A percentile compares a stretch with the other conserved stretches of the same genome.
Conservation (phyloP, 2,329 filamentous ascomycete species). For the Claviceps capensis region DNA sequence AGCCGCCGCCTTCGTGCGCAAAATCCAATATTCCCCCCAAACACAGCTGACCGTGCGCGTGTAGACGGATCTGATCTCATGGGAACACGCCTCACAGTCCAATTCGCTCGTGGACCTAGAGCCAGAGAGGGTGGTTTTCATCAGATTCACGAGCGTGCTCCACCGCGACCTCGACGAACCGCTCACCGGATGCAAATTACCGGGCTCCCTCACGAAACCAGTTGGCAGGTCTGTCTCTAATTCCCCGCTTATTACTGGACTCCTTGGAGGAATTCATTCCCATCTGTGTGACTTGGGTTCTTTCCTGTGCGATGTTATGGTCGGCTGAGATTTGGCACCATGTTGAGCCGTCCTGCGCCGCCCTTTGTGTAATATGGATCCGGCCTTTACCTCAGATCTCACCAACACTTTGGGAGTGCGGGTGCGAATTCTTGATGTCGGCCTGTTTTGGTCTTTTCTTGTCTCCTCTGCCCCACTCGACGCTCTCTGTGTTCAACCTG, state of each 20-base stretch:
- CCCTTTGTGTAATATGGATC: slow-evolving; percentile 7
- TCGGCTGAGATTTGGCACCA: slow-evolving; percentile 9
- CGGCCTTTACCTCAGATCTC: slow-evolving; percentile 15
- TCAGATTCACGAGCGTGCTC: slow-evolving; percentile 38
- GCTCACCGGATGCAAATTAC: slow-evolving; percentile 94
- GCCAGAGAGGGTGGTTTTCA: slow-evolving; percentile 35
- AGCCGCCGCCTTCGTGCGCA: not conserved
- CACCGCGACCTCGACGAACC: slow-evolving; percentile 77
- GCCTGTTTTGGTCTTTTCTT: slow-evolving; percentile 8
- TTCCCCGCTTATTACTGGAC: slow-evolving; percentile 44
- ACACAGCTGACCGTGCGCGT: slow-evolving; percentile 8
- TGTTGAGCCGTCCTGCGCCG: slow-evolving; percentile 6
- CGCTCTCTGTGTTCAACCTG: slow-evolving; percentile 4
- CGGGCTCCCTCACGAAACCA: slow-evolving; percentile 94
- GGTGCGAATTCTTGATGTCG: slow-evolving; percentile 1
- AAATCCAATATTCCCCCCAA: not conserved
- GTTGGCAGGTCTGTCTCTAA: slow-evolving; percentile 94
- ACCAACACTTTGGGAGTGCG: slow-evolving; percentile 2
- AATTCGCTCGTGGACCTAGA: slow-evolving; percentile 83
- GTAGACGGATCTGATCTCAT: slow-evolving; percentile 95
- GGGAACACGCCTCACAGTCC: slow-evolving; percentile 92
- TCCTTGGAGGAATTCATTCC: slow-evolving; percentile 21
- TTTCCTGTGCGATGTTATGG: slow-evolving; percentile 13
- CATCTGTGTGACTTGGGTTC: slow-evolving; percentile 18
- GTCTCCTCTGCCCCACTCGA: slow-evolving; percentile 15